Base-by-base conservation (phyloP, 176 grass and related monocot species). In the Cenchrus purpureus region DNA sequence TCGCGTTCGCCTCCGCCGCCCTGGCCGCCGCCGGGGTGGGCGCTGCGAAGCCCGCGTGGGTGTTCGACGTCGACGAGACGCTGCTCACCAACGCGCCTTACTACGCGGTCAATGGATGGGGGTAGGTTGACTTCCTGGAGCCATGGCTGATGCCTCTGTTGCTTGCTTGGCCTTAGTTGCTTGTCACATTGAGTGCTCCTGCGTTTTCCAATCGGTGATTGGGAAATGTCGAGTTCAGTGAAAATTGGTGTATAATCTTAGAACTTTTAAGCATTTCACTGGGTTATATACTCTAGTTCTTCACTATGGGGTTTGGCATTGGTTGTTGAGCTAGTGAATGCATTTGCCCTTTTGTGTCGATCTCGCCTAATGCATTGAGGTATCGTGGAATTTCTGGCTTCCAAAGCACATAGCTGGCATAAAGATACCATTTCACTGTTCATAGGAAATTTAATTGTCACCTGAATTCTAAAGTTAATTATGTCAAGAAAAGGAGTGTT, bases 61-160 rank as follows among this genome's bases (percentile, higher is more conserved):
- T 98, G 42, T 98, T 98, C 69, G 95, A 98, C 84, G 74, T 95
- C 45, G 95, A 98, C 84, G 95, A 98, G 91, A 98, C 93, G 84
- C 83, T 95, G 44, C 91, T 98, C 59, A 88, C 79, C 31, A 95
- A 95, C 77, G 52, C 69, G 16, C 93, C 91, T 1, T 95, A 93
- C 85, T 98, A 98, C 76, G 85, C 89, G 44, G 85, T 12, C 77
- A 80, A 88, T 50, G 85, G 77, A 73, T 95, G 88, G 88, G 93
- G 93, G 95, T 98, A 91, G 68, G 60, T 74, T 61, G 10, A 43
- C 72, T 49, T 17, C 16, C 53, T 16, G 14, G 53, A 16, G 53
- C 53, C 53, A 55, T 22, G 20, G 58, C 63, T 40, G 37, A 40
- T 40, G 37, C 37, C 37, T 72, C n/a, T 55, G 46, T 44, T 56